Percentiles rank a stretch among this genome's conserved stretches.
phyloP scores from a whole-genome alignment of 2,329 filamentous ascomycete species.

The Neofusicoccum sp. region DNA sequence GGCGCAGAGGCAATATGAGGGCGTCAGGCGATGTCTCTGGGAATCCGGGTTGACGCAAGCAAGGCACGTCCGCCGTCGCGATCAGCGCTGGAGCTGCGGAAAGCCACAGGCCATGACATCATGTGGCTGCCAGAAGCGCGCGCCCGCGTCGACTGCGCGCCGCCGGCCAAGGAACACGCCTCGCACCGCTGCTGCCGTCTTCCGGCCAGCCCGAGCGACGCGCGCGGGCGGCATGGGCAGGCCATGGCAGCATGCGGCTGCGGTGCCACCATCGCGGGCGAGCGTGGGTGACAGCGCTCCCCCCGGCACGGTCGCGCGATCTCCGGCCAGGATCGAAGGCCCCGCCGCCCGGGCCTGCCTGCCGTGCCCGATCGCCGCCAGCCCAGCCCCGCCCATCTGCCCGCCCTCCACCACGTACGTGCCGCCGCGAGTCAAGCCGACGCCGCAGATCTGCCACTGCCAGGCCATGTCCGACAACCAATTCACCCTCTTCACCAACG shows the following conservation, averaged over 20 bases:
- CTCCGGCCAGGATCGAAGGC: constrained; percentile 2
- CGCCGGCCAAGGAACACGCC: not conserved
- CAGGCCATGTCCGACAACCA: constrained; percentile 41
- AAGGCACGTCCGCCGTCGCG: not conserved
- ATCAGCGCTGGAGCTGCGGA: constrained; percentile 3
- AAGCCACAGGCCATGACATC: constrained; percentile 15
- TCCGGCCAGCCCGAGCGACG: not conserved
- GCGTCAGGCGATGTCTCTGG: not conserved
- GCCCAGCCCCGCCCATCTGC: not conserved
- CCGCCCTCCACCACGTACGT: not conserved
- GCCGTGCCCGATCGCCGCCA: not conserved
- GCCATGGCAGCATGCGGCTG: not conserved
- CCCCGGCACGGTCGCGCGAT: not conserved
- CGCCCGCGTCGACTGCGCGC: not conserved
- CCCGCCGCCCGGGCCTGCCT: constrained; percentile 4
- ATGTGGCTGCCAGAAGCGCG: constrained; percentile 15
- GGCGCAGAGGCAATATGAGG: no score
- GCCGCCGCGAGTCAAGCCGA: constrained; percentile 7
- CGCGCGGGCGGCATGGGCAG: no score
- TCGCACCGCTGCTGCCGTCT: not conserved
- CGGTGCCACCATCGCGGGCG: no score
- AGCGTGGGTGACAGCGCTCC: no score
- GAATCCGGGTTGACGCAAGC: constrained; percentile 17
- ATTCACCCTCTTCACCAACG: constrained; percentile 52
- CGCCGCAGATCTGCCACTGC: not conserved